These are phyloP conservation scores for Exophiala sideris DNA, from an alignment of 2,329 filamentous ascomycete species.

Conservation along the genomic window DNA sequence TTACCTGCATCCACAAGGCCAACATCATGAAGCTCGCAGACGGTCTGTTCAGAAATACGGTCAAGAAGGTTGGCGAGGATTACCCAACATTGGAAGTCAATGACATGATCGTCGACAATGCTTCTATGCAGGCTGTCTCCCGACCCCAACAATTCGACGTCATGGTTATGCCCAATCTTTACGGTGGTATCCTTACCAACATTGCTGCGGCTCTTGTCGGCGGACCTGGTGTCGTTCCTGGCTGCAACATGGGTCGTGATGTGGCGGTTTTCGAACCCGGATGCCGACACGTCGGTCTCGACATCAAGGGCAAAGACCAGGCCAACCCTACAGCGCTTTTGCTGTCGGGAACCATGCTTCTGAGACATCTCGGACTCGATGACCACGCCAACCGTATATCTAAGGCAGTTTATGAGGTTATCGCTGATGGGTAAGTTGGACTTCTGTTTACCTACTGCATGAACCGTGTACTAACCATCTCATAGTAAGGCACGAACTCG, in stretches of 20 bases:
- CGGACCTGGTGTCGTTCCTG: conserved; percentile 92
- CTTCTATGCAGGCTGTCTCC: conserved; percentile 97
- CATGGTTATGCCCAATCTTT: conserved; percentile 94
- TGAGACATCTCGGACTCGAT: conserved; percentile 94
- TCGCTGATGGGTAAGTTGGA: conserved; percentile 76
- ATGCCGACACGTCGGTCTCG: conserved; percentile 97
- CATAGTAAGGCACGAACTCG: conserved; percentile 78
- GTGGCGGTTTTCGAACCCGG: conserved; percentile 98
- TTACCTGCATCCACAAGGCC: conserved; percentile 99
- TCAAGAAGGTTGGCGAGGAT: conserved; percentile 88
- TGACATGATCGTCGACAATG: conserved; percentile 99
- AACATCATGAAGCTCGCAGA: conserved; percentile 99
- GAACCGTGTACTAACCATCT: conserved; percentile 1
- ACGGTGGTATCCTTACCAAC: conserved; percentile 86
- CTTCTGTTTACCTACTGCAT: neutral
- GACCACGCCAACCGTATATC: conserved; percentile 98
- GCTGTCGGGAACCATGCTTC: conserved; percentile 92
- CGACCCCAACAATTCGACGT: conserved; percentile 98
- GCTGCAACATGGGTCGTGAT: conserved; percentile 99
- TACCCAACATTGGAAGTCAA: conserved; percentile 94
- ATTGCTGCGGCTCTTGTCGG: conserved; percentile 96
- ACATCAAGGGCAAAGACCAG: conserved; percentile 99
- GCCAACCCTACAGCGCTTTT: conserved; percentile 96
- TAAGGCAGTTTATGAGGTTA: conserved; percentile 72
- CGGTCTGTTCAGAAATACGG: conserved; percentile 96